Percentiles rank a stretch among this genome's conserved stretches.
Evolutionary conservation across 495 filamentous ascomycete genomes (phyloP).

Genomic region (Aspergillus incahuasiensis): DNA sequence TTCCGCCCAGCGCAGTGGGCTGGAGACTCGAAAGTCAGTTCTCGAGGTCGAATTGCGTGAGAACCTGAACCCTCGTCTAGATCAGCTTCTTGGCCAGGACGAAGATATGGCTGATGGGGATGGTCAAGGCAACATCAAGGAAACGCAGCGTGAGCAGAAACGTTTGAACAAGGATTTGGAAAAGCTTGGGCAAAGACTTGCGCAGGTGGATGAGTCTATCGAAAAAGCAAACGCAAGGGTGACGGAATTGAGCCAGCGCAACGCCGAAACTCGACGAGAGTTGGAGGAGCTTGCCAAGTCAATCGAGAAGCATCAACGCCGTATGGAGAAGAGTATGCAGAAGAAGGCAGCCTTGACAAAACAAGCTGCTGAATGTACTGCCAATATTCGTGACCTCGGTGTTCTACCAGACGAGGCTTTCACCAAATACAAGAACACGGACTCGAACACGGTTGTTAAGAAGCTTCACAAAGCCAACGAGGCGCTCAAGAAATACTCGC

Average conservation of each 20-base stretch:
- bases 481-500: constrained; percentile 87
- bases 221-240: constrained; percentile 60
- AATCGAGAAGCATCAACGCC: constrained; percentile 85
- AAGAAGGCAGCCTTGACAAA: constrained; percentile 74
- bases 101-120: constrained; percentile 61
- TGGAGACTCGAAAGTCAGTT: constrained; percentile 72
- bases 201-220: constrained; percentile 66
- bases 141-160: constrained; percentile 77
- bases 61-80: constrained; percentile 77
- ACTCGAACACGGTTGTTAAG: constrained; percentile 74
- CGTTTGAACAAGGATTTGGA: constrained; percentile 59
- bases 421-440: constrained; percentile 77
- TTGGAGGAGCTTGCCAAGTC: constrained; percentile 71
- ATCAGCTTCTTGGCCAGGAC: constrained; percentile 77
- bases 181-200: constrained; percentile 60
- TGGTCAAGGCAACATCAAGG: constrained; percentile 64
- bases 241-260: constrained; percentile 56
- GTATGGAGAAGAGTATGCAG: constrained; percentile 85
- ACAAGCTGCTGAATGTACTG: constrained; percentile 70
- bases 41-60: constrained; percentile 83
- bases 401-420: constrained; percentile 93
- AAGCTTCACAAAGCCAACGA: constrained; percentile 91
- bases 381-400: constrained; percentile 88
- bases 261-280: constrained; percentile 59
- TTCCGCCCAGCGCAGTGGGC: constrained; percentile 65